Base-by-base conservation (phyloP, 1,284 basidiomycete genomes). In the Phenoliferia sp. region DNA sequence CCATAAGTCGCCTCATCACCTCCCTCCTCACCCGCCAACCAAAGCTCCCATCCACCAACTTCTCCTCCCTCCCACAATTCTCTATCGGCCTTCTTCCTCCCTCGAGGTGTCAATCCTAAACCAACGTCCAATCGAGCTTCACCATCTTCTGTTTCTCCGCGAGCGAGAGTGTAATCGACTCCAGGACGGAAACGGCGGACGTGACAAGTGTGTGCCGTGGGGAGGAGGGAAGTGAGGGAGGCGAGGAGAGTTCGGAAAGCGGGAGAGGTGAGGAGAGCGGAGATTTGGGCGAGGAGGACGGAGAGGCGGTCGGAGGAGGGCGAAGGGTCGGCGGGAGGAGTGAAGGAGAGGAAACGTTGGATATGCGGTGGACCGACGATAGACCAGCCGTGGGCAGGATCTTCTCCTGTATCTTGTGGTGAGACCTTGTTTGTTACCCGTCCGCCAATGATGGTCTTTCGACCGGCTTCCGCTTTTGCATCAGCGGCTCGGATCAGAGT, bases 141-240 rank as follows among this genome's bases (percentile, higher is more conserved):
- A 10, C 80, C 79, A 67, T 83, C 85, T 6, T 62, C 48, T 1
- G 67, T 48, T 34, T 73, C 72, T 67, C 91, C 90, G 70, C 90
- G 89, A 35, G 95, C 95, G 1, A 99, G 85, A 26, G 94, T 96
- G 79, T 98, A 98, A 80, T 98, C 94, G 73, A 98, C 81, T 0
- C 94, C 95, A 0, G 92, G 92, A 65, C 94, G 83, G 81, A 98
- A 96, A 57, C 95, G 82, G 70, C 95, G 84, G 62, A 91, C 91
- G 79, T 93, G 87, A 17, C 86, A 84, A 10, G 86, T 82, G 78
- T 90, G 86, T 17, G 86, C 84, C 72, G 90, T 80, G 19, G 92
- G 90, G 61, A 94, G 83, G 71, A 97, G 79, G 52, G 85, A 84
- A 56, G 90, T 88, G 57, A 97, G 86, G 67, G 87, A 84, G n/a